Conservation (phyloP, 1,139 yeast species). For the Scheffersomyces titani region DNA sequence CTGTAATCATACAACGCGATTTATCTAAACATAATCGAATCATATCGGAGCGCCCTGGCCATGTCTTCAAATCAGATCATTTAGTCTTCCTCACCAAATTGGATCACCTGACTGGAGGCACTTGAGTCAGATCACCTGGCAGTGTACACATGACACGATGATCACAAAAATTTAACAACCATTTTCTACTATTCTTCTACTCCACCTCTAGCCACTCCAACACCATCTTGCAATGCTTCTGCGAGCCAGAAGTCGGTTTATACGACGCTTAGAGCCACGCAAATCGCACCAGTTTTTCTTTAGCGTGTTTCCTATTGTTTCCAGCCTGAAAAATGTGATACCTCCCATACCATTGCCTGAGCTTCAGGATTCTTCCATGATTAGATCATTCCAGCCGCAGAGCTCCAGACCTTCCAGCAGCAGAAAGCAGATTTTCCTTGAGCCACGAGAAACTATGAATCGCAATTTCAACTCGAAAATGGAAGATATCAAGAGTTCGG, state of each 20-base stretch:
- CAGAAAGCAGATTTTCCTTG: conserved; percentile 16
- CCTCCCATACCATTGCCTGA: conserved; percentile 15
- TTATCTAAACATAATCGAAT: background rate
- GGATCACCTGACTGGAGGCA: background rate
- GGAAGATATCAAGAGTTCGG: background rate
- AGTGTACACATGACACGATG: background rate
- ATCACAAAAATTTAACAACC: background rate
- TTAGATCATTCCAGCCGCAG: conserved; percentile 8
- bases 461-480: background rate
- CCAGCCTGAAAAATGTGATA: conserved; percentile 5
- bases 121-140: background rate
- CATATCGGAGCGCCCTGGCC: no score
- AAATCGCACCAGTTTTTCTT: background rate
- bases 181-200: background rate
- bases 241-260: background rate
- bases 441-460: conserved; percentile 10
- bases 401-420: conserved; percentile 1
- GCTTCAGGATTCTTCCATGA: conserved; percentile 11
- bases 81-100: no score
- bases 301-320: background rate
- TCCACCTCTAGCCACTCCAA: background rate
- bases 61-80: no score
- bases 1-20: background rate
- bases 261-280: background rate
- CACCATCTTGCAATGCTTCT: background rate